Evolutionary conservation across 2,329 filamentous ascomycete genomes (phyloP).

Genomic region (Simplicillium aogashimaense): DNA sequence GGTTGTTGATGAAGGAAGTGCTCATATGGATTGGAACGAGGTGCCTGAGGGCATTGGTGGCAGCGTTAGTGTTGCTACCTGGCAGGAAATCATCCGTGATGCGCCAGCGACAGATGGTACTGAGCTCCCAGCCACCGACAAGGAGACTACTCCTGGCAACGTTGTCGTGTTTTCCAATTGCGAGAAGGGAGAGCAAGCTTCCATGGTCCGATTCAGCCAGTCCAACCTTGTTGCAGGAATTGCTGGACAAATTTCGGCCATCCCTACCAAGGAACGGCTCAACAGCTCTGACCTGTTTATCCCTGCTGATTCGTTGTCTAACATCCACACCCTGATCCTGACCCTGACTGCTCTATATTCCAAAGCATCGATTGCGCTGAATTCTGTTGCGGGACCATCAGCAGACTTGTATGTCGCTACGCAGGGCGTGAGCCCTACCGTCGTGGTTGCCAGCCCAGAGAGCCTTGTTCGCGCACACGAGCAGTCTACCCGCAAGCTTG

Average conservation of each 20-base stretch:
- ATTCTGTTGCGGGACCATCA: constrained; percentile 69
- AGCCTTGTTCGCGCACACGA: constrained; percentile 60
- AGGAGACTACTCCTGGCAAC: constrained; percentile 40
- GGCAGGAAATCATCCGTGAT: constrained; percentile 81
- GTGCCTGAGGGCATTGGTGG: constrained; percentile 68
- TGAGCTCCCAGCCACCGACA: constrained; percentile 55
- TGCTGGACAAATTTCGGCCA: constrained; percentile 63
- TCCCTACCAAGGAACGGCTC: constrained; percentile 68
- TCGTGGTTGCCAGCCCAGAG: constrained; percentile 68
- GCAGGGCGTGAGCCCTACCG: constrained; percentile 66
- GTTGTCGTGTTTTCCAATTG: constrained; percentile 59
- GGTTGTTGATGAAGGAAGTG: constrained; percentile 85
- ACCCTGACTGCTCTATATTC: constrained; percentile 76
- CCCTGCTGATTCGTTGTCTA: constrained; percentile 70
- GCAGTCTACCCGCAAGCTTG: constrained; percentile 48
- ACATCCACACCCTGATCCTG: constrained; percentile 68
- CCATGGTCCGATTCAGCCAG: constrained; percentile 76
- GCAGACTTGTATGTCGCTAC: constrained; percentile 66
- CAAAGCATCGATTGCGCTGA: constrained; percentile 79
- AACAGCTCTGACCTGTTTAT: constrained; percentile 71
- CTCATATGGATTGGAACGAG: constrained; percentile 92
- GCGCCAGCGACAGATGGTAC: constrained; percentile 44
- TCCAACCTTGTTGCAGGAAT: constrained; percentile 81
- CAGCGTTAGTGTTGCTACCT: constrained; percentile 74
- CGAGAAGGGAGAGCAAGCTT: constrained; percentile 40